Conservation (phyloP, 2,329 filamentous ascomycete species). For the Exophiala phaeomuriformis region DNA sequence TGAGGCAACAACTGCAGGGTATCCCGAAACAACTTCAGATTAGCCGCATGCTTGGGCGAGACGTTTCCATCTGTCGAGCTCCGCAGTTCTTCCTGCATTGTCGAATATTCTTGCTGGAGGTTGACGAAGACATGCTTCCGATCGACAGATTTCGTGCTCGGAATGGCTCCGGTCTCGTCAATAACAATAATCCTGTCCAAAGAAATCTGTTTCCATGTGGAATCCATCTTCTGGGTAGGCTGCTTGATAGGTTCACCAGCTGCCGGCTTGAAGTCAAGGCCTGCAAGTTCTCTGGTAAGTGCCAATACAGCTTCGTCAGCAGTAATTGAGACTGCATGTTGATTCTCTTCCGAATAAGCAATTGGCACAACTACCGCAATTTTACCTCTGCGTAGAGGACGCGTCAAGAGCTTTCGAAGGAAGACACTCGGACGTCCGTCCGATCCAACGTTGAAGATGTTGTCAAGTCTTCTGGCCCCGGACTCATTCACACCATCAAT, state of each 20-base stretch:
- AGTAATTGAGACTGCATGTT: constrained; percentile 43
- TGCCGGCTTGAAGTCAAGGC: constrained; percentile 47
- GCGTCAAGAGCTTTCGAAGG: constrained; percentile 51
- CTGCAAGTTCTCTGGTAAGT: constrained; percentile 67
- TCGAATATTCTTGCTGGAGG: constrained; percentile 76
- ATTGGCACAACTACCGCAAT: constrained; percentile 64
- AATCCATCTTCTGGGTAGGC: constrained; percentile 35
- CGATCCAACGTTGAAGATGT: constrained; percentile 41
- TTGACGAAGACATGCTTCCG: constrained; percentile 83
- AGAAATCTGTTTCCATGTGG: constrained; percentile 48
- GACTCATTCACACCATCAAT: constrained; percentile 63
- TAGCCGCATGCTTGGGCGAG: constrained; percentile 22
- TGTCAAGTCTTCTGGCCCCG: constrained; percentile 62
- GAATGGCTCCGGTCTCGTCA: constrained; percentile 79
- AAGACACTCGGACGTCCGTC: constrained; percentile 33
- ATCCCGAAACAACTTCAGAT: constrained; percentile 60
- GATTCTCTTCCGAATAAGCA: constrained; percentile 50
- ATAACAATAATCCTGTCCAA: constrained; percentile 84
- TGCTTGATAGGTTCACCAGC: constrained; percentile 40
- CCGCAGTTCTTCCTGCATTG: constrained; percentile 57
- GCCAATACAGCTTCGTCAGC: constrained; percentile 65
- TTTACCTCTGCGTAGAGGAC: constrained; percentile 59
- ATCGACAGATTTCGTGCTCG: constrained; percentile 34
- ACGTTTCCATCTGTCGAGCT: constrained; percentile 28
- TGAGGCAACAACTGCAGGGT: constrained; percentile 70